Evolutionary conservation across 2,329 filamentous ascomycete genomes (phyloP).

Genomic region (Stachybotrys chlorohalonatus): DNA sequence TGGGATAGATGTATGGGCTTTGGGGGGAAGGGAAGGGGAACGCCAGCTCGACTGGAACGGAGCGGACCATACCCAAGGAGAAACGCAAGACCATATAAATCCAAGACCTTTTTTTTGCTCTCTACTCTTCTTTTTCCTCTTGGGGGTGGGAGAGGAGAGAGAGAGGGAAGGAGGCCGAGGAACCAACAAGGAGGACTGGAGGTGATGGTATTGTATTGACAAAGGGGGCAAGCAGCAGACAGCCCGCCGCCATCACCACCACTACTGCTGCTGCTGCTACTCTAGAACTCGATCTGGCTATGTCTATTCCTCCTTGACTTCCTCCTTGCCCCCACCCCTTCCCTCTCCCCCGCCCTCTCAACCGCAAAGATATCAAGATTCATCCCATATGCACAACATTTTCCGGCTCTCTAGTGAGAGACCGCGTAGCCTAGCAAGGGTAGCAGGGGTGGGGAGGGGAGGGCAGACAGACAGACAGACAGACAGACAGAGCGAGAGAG

Average conservation of each 20-base stretch:
- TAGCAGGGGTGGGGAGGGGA: slow-evolving; percentile 10
- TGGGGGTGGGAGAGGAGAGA: slow-evolving; percentile 17
- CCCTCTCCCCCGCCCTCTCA: slow-evolving; percentile 15
- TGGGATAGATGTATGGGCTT: slow-evolving; percentile 30
- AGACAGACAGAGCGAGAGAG: too few relatives aligned
- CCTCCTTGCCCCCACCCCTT: slow-evolving; percentile 2
- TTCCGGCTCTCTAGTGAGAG: slow-evolving; percentile 6
- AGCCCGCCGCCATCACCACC: too few relatives aligned
- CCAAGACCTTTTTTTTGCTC: slow-evolving; percentile 25
- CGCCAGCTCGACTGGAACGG: slow-evolving; percentile 26
- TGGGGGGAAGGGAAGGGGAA: slow-evolving; percentile 15
- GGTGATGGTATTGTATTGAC: slow-evolving; percentile 18
- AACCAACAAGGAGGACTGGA: neutral
- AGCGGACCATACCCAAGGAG: slow-evolving; percentile 17
- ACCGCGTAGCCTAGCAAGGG: slow-evolving; percentile 3
- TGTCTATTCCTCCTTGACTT: neutral
- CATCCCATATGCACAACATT: slow-evolving; percentile 19
- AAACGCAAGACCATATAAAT: slow-evolving; percentile 25
- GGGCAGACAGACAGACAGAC: too few relatives aligned
- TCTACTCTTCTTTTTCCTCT: too few relatives aligned
- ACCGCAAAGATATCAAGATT: slow-evolving; percentile 20
- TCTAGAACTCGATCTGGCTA: neutral
- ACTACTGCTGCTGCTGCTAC: too few relatives aligned
- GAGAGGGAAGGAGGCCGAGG: slow-evolving; percentile 3
- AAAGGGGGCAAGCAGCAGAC: slow-evolving; percentile 15